Base-by-base conservation (phyloP, 768 basidiomycete genomes). In the Saitozyma podzolica region DNA sequence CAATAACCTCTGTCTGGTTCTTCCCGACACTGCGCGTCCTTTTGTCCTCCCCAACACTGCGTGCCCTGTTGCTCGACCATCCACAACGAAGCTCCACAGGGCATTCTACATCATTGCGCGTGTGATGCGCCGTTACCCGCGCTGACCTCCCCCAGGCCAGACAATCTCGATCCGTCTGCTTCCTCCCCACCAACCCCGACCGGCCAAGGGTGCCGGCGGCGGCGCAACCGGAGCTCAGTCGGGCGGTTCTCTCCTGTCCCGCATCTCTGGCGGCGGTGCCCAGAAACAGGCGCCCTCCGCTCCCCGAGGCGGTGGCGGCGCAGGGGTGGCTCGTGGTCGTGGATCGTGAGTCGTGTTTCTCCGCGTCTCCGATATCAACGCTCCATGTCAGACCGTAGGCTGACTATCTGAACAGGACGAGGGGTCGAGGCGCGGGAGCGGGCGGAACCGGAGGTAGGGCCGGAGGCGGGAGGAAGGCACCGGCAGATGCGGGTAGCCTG, bases 401-500 rank as follows among this genome's bases (percentile, higher is more conserved):
- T 47, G 6, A 47, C 45, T 11, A 47, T 47, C 45, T 47, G 13
- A 17, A 11, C 13, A 11, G 11, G 13, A 47, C 45, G 45, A 47
- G 45, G n/a, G 45, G 45, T 13, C 56, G 19, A 39, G 49, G 40
- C 16, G 29, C 56, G 3, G 20, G 16, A 20, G 41, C 54, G 9
- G 20, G 39, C 42, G 42, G 45, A 47, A 43, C 40, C 29, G 50
- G 13, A 19, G 17, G 63, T 48, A 59, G 64, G 39, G 10, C 13
- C 10, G 56, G 80, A 62, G 67, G 80, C 59, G 68, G 73, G 75
- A 16, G 68, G 5, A 62, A 60, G 48, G 66, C 74, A 80, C 87
- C 80, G 83, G 85, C 4, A 87, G 90, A 80, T 89, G 89, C 1
- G 8, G 89, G 87, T 61, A 90, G 95, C 68, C 80, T 96, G 62